Base-by-base conservation (phyloP, 2,329 filamentous ascomycete species). In the Trichoderma asperellum region DNA sequence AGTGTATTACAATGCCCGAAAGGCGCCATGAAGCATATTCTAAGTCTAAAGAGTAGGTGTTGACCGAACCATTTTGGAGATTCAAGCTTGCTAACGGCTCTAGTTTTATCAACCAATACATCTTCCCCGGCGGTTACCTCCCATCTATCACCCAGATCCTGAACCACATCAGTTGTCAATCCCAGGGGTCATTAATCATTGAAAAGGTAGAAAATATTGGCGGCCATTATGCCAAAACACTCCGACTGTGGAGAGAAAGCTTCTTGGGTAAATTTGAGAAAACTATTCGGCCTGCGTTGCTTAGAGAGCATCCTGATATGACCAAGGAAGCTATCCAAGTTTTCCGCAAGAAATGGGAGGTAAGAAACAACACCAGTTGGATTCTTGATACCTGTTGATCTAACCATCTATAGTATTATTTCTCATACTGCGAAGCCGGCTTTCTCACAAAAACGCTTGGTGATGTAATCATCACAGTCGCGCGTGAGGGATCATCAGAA, bases 1-100 rank as follows among this genome's bases (percentile, higher is more conserved):
- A 93, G 77, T 92, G 90, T 78, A 93, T 92, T 75, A 93, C 91
- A 2, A 92, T 92, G 86, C 90, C 90, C 0, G 89, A 93, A 75
- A 81, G 84, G 49, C 34, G 57, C n/a, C 57, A 60, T 18, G 35
- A 60, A 21, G 55, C 55, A 12, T 64, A 64, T 40, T 64, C 61
- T 12, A 55, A 64, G 24, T 55, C 49, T 32, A 24, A 57, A 57
- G 32, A 55, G 49, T 14, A 47, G 29, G 43, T 29, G 37, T 63
- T 18, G 24, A 6, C 11, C 11, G 5, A 85, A 73, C 16, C 85
- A 86, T 24, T 2, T 87, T 91, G 77, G 90, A 92, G 83, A 43
- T 21, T 18, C 56, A 27, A 60, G 37, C 57, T 40, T 40, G 27
- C 37, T 40, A 16, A n/a, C 14, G 8, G 35, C 16, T 27, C 34